Evolutionary conservation across 768 basidiomycete species (phyloP).

Genomic region (Polyporus arcularius): DNA sequence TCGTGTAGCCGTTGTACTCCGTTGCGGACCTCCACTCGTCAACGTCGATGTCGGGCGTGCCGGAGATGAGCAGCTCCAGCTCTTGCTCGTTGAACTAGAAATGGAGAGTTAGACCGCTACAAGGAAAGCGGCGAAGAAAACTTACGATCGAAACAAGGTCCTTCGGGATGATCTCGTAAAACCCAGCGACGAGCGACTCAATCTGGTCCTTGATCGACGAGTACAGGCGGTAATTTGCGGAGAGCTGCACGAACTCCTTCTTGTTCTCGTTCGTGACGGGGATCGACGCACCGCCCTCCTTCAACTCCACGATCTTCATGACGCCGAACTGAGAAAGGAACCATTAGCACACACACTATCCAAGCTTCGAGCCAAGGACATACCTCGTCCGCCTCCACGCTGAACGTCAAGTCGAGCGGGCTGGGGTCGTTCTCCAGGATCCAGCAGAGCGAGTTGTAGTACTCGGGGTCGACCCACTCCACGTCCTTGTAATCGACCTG

Average conservation of each 20-base stretch:
- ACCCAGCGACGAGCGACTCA: conserved; percentile 83
- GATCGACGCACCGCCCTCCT: conserved; percentile 79
- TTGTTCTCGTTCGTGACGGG: conserved; percentile 97
- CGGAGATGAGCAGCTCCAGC: conserved; percentile 90
- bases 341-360: neutral
- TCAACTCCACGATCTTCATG: conserved; percentile 84
- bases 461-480: conserved; percentile 97
- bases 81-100: conserved; percentile 91
- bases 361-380: conserved; percentile 19
- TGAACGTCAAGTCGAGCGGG: conserved; percentile 85
- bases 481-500: conserved; percentile 95
- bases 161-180: conserved; percentile 98
- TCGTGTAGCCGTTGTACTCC: conserved; percentile 85
- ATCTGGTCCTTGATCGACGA: conserved; percentile 97
- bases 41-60: conserved; percentile 97
- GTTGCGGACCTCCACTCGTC: conserved; percentile 96
- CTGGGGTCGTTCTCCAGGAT: conserved; percentile 96
- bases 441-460: conserved; percentile 98
- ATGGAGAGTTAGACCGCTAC: conserved; percentile 19
- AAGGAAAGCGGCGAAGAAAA: conserved; percentile 18
- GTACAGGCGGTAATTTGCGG: conserved; percentile 91
- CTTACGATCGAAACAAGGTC: conserved; percentile 91
- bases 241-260: conserved; percentile 92
- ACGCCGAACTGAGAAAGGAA: conserved; percentile 71
- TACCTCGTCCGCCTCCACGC: conserved; percentile 94